Evolutionary conservation across 495 filamentous ascomycete genomes (phyloP), one percentile per base, ranked within the genome.

Genomic region (Talaromyces trachyspermus): DNA sequence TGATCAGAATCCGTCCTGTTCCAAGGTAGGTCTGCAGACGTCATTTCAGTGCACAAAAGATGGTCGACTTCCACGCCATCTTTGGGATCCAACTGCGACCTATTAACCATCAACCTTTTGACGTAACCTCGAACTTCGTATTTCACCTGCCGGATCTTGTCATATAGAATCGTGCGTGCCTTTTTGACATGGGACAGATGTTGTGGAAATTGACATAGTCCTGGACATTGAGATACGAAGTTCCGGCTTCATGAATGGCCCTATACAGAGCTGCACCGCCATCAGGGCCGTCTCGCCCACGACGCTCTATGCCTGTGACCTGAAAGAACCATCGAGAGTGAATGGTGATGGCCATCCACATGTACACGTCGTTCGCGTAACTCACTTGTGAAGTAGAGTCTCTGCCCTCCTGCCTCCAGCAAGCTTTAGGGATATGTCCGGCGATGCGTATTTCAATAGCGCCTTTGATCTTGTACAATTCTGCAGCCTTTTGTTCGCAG

Each of bases 101-200:
- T 35, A 22, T 60, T 58, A 17, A 51, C 43, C 12, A 64, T 22
- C 30, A 66, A 25, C n/a, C 46, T 36, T 9, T 32, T 47, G 3
- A 61, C 63, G 18, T 60, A 45, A 3, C 12, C 11, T 20, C 51
- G 56, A 2, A 54, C 39, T 5, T 42, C 48, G 1, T 52, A 66
- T 14, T 74, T 68, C 44, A 75, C 64, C 35, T 70, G 61, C 11
- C 67, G 71, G 9, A 85, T 54, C 40, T 64, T 70, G n/a, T 62
- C 65, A 18, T 72, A 65, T 0, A 59, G 10, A 15, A 58, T 51
- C 7, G 59, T 56, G 6, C 53, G 59, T 5, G 57, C 61, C 37
- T 59, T 56, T 0, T 36, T 4, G 40, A 52, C 58, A 60, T 55
- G 2, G 47, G 32, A 38, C 64, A 63, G 9, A 25, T 38, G 1